Base-by-base conservation (phyloP, 208 protist genomes). In the Vickermania spadyakhi region DNA sequence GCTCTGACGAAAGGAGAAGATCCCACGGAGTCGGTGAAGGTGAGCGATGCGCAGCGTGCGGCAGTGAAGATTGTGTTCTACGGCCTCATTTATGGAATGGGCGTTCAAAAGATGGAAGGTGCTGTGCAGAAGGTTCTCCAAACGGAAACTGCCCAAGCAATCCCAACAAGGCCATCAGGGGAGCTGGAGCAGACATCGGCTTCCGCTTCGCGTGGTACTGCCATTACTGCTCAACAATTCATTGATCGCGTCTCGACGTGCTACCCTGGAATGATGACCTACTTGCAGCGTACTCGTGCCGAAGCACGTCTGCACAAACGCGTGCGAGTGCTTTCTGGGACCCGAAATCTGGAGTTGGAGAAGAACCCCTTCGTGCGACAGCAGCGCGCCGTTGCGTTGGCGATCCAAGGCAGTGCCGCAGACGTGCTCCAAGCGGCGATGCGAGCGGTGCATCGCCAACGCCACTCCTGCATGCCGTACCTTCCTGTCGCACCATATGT, bases 21-120 rank as follows among this genome's bases (percentile, higher is more conserved):
- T 14, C 18, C 59, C 27, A 22, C 7, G 7, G 26, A 27, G 7
- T 25, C 41, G 5, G 31, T 63, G 1, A 51, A 54, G 2, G 42
- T 41, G 4, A 64, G 60, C 0, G 52, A 68, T 7, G 79, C 89
- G n/a, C 61, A 84, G 58, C 81, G 87, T 3, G 73, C 81, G 52
- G 67, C 77, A 0, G 61, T 79, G 1, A 96, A 96, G 66, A 68
- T 84, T 25, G 69, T 96, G n/a, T 81, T 93, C 14, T 96, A 92
- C 60, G 91, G 91, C 7, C 62, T 95, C 1, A 50, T 96, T 1
- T 96, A 96, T 68, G 88, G 86, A 31, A 94, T 93, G 88, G 90
- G 88, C 3, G 67, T 64, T 3, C 67, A 75, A n/a, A 28, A 56
- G 52, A 81, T 93, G 74, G 74, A 86, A 28, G 11, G 18, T n/a